A percentile compares a stretch with the other conserved stretches of the same genome.
Evolutionary conservation across 2,329 filamentous ascomycete genomes (phyloP).

Genomic region (Rutstroemia sp.): DNA sequence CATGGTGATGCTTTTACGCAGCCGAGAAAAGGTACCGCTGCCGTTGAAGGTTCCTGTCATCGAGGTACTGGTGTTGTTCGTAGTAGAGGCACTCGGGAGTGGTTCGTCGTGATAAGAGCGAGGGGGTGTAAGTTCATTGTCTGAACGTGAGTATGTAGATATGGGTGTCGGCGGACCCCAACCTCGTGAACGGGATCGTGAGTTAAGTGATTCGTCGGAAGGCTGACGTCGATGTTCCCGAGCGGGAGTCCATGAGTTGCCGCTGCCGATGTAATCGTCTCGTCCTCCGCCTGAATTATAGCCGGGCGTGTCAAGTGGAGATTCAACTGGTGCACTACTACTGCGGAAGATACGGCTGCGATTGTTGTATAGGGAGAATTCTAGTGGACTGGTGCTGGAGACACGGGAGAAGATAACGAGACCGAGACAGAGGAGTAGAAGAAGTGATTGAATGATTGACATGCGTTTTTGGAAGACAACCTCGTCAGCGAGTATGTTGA

Average conservation of each 20-base stretch:
- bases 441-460: conserved; percentile 82
- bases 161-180: conserved; percentile 12
- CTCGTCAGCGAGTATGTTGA: conserved; percentile 90
- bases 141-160: conserved; percentile 12
- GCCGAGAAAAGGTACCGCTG: not conserved
- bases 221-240: conserved; percentile 4
- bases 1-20: not conserved
- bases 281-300: conserved; percentile 7
- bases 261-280: not conserved
- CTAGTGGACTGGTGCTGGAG: conserved; percentile 25
- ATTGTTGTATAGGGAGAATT: conserved; percentile 16
- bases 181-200: conserved; percentile 7
- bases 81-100: not conserved
- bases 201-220: conserved; percentile 9
- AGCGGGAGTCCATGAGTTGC: not conserved
- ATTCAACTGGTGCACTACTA: conserved; percentile 16
- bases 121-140: conserved; percentile 11
- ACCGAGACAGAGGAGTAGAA: conserved; percentile 79
- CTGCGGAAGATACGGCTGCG: conserved; percentile 16
- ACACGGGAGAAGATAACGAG: conserved; percentile 74
- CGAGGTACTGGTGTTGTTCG: not conserved
- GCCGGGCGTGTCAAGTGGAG: conserved; percentile 20
- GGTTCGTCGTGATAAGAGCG: conserved; percentile 1
- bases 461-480: conserved; percentile 82
- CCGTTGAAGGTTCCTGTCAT: not conserved